Evolutionary conservation across 371 early-diverging fungal genomes (phyloP).

Genomic region (Chytridium lagenaria): DNA sequence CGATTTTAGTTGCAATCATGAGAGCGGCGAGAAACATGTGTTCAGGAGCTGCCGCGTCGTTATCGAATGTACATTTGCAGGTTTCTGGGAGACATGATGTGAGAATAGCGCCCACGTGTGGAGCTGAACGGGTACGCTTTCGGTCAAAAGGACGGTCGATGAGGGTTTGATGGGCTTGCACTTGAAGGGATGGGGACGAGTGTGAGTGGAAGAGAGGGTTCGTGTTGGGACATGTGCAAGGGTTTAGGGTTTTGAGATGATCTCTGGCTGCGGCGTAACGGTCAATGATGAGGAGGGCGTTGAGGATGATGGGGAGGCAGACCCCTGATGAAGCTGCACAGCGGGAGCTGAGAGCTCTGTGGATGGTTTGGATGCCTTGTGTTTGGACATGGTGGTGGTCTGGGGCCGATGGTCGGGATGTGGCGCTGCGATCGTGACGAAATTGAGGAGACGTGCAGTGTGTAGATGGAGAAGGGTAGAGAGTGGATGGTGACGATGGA

Average conservation of each 20-base stretch:
- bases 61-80: not conserved
- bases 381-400: too few relatives aligned
- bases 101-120: not conserved
- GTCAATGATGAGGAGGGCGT: not conserved
- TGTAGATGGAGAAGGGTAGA: not conserved
- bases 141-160: too few relatives aligned
- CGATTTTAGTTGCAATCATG: slow-evolving; percentile 1
- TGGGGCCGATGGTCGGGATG: not conserved
- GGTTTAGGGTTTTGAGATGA: not conserved
- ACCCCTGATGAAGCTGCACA: not conserved
- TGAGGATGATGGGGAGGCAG: not conserved
- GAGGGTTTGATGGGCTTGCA: not conserved
- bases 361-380: not conserved
- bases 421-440: not conserved
- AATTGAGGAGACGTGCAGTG: not conserved
- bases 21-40: not conserved
- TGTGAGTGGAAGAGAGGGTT: not conserved
- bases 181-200: not conserved
- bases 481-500: not conserved
- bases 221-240: not conserved
- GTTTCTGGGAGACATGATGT: not conserved
- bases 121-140: not conserved
- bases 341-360: not conserved
- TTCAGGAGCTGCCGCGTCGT: not conserved
- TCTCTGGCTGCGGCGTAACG: not conserved